Conservation (phyloP, 2,329 filamentous ascomycete species). For the Colletotrichum trifolii region DNA sequence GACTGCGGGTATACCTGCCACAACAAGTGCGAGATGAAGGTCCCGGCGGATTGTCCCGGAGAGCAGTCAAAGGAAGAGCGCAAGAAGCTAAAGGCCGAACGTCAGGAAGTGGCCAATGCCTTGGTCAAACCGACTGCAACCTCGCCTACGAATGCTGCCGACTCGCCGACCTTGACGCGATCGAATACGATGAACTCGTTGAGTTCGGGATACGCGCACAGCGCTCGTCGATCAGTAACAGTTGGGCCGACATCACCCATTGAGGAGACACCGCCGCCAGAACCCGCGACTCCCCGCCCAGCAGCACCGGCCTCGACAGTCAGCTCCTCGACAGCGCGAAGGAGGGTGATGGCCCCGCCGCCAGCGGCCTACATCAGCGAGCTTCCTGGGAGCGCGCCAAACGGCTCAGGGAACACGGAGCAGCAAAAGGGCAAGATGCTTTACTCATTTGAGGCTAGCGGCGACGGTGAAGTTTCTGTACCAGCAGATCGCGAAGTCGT, state of each 20-base stretch:
- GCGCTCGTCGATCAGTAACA: conserved; percentile 80
- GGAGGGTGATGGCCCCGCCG: conserved; percentile 86
- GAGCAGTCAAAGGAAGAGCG: conserved; percentile 94
- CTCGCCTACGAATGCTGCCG: conserved; percentile 59
- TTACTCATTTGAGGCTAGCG: conserved; percentile 84
- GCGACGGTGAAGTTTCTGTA: conserved; percentile 84
- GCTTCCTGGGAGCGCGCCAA: conserved; percentile 63
- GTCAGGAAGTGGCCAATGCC: conserved; percentile 81
- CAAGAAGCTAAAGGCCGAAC: conserved; percentile 89
- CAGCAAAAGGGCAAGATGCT: conserved; percentile 87
- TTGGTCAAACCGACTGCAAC: conserved; percentile 57
- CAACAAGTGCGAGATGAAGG: conserved; percentile 99
- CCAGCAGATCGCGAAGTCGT: conserved; percentile 81
- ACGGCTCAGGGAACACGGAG: conserved; percentile 53
- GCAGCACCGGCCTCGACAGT: conserved; percentile 31
- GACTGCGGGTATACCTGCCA: conserved; percentile 99
- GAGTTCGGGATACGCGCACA: conserved; percentile 87
- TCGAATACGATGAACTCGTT: conserved; percentile 92
- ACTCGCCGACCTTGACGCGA: conserved; percentile 76
- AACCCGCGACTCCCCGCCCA: conserved; percentile 48
- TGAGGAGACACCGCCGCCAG: conserved; percentile 56
- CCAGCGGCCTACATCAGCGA: conserved; percentile 83
- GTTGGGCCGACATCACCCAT: conserved; percentile 64
- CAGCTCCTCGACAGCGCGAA: conserved; percentile 54
- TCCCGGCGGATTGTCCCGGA: conserved; percentile 93